phyloP scores from a whole-genome alignment of 73 alveolate genomes.

The Paramecium caudatum region DNA sequence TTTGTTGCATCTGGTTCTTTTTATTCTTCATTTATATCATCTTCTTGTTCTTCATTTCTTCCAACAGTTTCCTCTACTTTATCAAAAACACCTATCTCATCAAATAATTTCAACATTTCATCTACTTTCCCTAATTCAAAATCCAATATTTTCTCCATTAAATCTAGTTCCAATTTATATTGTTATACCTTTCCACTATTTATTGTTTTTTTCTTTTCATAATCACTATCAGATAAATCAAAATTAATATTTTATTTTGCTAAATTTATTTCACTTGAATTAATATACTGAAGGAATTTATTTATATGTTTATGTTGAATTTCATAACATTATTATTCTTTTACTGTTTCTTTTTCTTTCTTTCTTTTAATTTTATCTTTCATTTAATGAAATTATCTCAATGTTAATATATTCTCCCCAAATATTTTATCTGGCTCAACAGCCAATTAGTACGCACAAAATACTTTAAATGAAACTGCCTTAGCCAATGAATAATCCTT shows the following conservation, averaged over 20 bases:
- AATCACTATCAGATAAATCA: conserved; percentile 36
- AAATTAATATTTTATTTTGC: background rate
- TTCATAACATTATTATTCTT: background rate
- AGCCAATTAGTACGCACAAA: conserved; percentile 2
- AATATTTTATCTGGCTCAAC: conserved; percentile 5
- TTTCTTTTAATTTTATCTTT: conserved; percentile 7
- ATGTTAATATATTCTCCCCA: background rate
- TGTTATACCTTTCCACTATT: background rate
- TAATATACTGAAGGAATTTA: background rate
- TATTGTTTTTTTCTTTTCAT: conserved; percentile 1
- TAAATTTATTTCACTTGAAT: conserved; percentile 6
- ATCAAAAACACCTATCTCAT: conserved; percentile 25
- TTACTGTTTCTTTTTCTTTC: background rate
- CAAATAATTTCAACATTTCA: conserved; percentile 8
- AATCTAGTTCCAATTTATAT: background rate
- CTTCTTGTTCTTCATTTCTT: background rate
- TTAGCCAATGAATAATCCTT: background rate
- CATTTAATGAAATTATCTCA: conserved; percentile 3
- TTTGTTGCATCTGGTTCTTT: background rate
- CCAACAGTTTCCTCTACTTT: background rate
- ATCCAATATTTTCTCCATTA: conserved; percentile 5
- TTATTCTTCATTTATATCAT: background rate
- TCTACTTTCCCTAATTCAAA: background rate
- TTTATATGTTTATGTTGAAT: conserved; percentile 11
- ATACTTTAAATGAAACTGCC: background rate